Evolutionary conservation across 805 yeast species (phyloP), one percentile per base, ranked within the genome.

Genomic region (Isabelozyma rhagii): DNA sequence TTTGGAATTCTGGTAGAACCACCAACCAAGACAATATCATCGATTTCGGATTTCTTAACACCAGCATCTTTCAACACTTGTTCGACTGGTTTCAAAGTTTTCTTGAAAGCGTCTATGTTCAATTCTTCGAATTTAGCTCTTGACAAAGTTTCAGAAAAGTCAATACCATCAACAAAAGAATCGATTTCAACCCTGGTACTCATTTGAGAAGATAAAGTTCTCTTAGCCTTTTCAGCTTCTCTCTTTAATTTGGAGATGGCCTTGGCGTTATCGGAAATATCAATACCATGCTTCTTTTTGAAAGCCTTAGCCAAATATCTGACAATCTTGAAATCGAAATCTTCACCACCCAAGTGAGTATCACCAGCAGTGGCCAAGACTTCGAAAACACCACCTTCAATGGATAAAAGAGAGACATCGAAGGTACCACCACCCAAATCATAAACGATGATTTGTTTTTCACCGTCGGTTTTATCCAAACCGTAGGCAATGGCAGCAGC

Each of bases 381-480:
- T 68, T 73, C 77, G 55, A 74, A 74, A 53, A 74, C 76, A 67
- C 79, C 78, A 51, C 77, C 78, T 67, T 90, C 96, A 69, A 87
- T 88, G 49, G 91, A 83, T 67, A 89, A 80, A 48, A 89, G 76
- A 8, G 96, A 90, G 29, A 89, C 97, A 83, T 89, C 97, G 59
- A 89, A 85, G 55, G 79, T 74, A 65, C 79, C 79, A 51, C 79
- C 79, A 73, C 79, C 79, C 62, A 74, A 72, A 67, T 74, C 79
- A 63, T 70, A 74, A 51, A 74, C 76, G 63, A 74, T 67, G 50
- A 74, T 74, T 62, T 74, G 77, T 61, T 71, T 74, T 67, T 74
- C 78, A 43, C 60, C 64, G 40, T 84, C 85, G 54, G 83, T 79
- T 69, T 86, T 84, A 60, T 72, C 77, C 55, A 72, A 71, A 38